These are phyloP conservation scores for Thermomucor indicae-seudaticae DNA, from an alignment of 371 early-diverging fungal species.

Conservation along the genomic window DNA sequence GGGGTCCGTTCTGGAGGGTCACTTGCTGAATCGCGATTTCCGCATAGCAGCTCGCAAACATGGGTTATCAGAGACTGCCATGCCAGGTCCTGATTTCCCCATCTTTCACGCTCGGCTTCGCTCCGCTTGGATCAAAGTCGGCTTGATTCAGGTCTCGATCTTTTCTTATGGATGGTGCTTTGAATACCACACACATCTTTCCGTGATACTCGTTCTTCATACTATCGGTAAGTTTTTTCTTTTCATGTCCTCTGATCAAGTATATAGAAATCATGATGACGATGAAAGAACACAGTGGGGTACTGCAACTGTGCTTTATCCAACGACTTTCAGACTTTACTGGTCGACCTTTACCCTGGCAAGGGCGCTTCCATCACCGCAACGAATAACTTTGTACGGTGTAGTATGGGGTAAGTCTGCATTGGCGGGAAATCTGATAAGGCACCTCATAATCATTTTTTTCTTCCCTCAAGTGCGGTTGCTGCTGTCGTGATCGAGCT, in stretches of 20 bases:
- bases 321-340: conserved; percentile 17
- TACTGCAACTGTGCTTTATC: neutral
- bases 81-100: conserved; percentile 10
- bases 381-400: conserved; percentile 31
- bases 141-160: conserved; percentile 4
- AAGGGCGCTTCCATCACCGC: conserved; percentile 36
- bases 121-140: conserved; percentile 9
- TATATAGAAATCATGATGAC: neutral
- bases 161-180: conserved; percentile 30
- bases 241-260: neutral
- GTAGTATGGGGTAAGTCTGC: conserved; percentile 20
- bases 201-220: conserved; percentile 19
- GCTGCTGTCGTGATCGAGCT: conserved; percentile 21
- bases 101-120: conserved; percentile 23
- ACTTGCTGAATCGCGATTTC: conserved; percentile 13
- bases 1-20: conserved; percentile 11
- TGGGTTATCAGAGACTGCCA: neutral
- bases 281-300: neutral
- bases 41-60: conserved; percentile 2
- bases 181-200: conserved; percentile 12
- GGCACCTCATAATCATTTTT: neutral
- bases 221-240: conserved; percentile 16
- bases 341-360: conserved; percentile 30
- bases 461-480: conserved; percentile 10
- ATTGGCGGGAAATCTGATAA: neutral